Conservation (phyloP, 202 grass and related monocot genomes). For the Carex arenaria region DNA sequence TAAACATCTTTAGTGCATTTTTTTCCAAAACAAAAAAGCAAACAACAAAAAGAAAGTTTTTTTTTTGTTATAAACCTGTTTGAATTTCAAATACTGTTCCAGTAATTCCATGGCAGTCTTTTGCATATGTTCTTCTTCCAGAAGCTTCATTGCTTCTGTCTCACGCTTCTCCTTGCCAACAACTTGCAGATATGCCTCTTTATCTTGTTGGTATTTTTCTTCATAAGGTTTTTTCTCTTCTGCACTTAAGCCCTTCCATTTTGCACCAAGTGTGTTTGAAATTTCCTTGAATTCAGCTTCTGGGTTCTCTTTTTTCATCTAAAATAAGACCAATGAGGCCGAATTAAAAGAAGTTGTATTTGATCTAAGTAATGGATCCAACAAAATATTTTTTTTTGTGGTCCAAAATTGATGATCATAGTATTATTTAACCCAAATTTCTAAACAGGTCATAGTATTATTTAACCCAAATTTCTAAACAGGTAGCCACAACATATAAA, state of each 20-base stretch:
- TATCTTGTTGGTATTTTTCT: slow-evolving; percentile 68
- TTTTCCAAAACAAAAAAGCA: background rate
- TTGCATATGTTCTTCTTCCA: slow-evolving; percentile 84
- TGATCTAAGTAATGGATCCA: background rate
- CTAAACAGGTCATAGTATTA: no score
- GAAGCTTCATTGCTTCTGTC: slow-evolving; percentile 83
- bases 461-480: background rate
- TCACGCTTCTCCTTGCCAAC: slow-evolving; percentile 74
- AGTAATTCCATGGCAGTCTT: slow-evolving; percentile 79
- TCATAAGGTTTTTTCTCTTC: slow-evolving; percentile 84
- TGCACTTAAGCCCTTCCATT: slow-evolving; percentile 60
- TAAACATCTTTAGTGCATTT: background rate
- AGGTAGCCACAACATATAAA: background rate
- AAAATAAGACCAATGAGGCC: background rate
- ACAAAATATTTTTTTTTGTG: no score
- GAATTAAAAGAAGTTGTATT: background rate
- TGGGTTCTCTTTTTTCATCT: slow-evolving; percentile 64
- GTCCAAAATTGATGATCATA: no score
- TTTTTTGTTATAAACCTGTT: slow-evolving; percentile 35
- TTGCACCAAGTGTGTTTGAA: slow-evolving; percentile 49
- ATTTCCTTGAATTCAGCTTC: slow-evolving; percentile 78
- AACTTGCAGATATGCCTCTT: slow-evolving; percentile 76
- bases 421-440: no score
- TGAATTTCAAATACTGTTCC: slow-evolving; percentile 81
- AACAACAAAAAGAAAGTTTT: background rate